A percentile compares a stretch with the other conserved stretches of the same genome.
phyloP scores from a whole-genome alignment of 169 alveolate genomes.

The Babesia gibsoni region DNA sequence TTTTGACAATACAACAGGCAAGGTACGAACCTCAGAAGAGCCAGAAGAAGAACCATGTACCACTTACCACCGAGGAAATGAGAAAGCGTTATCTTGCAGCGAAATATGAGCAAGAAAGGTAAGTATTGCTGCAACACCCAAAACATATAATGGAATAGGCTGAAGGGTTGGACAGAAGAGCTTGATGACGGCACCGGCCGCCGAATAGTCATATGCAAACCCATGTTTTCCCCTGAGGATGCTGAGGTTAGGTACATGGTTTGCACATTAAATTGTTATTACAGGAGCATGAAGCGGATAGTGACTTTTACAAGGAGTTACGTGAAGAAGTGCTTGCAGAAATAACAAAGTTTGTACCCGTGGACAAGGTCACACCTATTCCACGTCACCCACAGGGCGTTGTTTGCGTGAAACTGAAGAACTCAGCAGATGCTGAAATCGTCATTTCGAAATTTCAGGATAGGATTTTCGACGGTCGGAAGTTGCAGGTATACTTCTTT shows the following conservation, averaged over 20 bases:
- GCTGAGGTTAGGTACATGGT: constrained; percentile 43
- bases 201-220: constrained; percentile 68
- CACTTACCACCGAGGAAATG: constrained; percentile 56
- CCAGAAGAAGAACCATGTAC: constrained; percentile 33
- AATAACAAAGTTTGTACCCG: constrained; percentile 52
- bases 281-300: constrained; percentile 53
- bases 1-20: constrained; percentile 46
- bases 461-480: constrained; percentile 74
- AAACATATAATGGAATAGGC: constrained; percentile 6
- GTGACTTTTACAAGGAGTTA: constrained; percentile 60
- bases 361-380: constrained; percentile 61
- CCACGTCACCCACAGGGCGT: constrained; percentile 85
- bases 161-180: constrained; percentile 69
- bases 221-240: constrained; percentile 74
- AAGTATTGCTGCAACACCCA: neutral
- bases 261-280: neutral
- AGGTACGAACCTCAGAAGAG: constrained; percentile 61
- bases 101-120: constrained; percentile 71
- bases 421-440: constrained; percentile 79
- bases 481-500: constrained; percentile 80
- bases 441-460: constrained; percentile 72
- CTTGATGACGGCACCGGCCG: constrained; percentile 74
- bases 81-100: constrained; percentile 76
- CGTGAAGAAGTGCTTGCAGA: constrained; percentile 58
- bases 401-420: constrained; percentile 81